A percentile compares a stretch with the other conserved stretches of the same genome.
Conservation (phyloP, 75 land plant species). For the Sequoia sempervirens region DNA sequence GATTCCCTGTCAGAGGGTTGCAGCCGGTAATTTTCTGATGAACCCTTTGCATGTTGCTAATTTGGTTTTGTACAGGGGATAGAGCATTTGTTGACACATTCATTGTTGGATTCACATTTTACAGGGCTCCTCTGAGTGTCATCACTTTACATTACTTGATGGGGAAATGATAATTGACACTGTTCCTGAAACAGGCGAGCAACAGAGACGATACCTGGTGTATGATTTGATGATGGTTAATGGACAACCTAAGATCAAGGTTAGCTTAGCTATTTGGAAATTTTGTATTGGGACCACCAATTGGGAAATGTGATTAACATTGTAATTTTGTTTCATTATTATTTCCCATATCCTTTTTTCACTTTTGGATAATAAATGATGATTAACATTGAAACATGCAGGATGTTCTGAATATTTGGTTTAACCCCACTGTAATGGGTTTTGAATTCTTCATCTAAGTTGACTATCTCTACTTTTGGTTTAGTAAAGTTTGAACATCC, state of each 20-base stretch:
- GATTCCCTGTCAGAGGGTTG: slow-evolving; percentile 42
- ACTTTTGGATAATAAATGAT: not conserved
- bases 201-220: slow-evolving; percentile 77
- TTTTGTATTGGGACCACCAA: too few relatives aligned
- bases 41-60: slow-evolving; percentile 1
- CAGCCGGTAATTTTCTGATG: slow-evolving; percentile 35
- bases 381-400: not conserved
- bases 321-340: not conserved
- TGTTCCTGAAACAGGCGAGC: slow-evolving; percentile 53
- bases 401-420: not conserved
- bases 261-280: slow-evolving; percentile 10
- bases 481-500: not conserved
- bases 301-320: not conserved
- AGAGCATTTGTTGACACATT: not conserved
- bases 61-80: not conserved
- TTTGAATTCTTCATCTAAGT: not conserved
- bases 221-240: slow-evolving; percentile 90
- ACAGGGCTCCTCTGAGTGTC: slow-evolving; percentile 27
- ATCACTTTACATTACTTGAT: slow-evolving; percentile 78
- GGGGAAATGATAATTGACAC: slow-evolving; percentile 97
- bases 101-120: not conserved
- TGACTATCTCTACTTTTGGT: not conserved
- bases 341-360: not conserved
- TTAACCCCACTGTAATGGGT: not conserved
- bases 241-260: slow-evolving; percentile 58